phyloP scores from a whole-genome alignment of 1,139 yeast species.

The Kurtzmaniella natalensis region DNA sequence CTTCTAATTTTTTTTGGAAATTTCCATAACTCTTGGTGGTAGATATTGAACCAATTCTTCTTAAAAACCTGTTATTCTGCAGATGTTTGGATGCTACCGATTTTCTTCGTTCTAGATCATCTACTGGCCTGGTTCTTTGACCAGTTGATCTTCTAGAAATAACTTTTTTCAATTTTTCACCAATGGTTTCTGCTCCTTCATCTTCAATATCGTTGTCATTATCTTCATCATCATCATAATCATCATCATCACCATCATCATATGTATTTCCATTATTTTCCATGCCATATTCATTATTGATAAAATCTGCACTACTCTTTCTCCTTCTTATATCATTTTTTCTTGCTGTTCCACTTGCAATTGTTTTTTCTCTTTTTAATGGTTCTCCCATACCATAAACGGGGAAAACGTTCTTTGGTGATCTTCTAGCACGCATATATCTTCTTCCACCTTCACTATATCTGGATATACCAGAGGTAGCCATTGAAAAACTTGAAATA shows the following conservation, averaged over 20 bases:
- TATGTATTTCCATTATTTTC: slow-evolving; percentile 5
- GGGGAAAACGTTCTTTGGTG: slow-evolving; percentile 77
- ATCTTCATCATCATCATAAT: slow-evolving; percentile 4
- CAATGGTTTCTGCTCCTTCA: slow-evolving; percentile 26
- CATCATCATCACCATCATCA: slow-evolving; percentile 8
- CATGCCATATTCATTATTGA: too few species aligned
- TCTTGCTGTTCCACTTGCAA: slow-evolving; percentile 37
- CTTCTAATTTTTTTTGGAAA: slow-evolving; percentile 12
- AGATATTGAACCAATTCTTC: not conserved
- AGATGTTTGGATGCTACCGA: not conserved
- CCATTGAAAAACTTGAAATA: slow-evolving; percentile 10
- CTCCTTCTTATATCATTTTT: too few species aligned
- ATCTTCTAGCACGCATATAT: slow-evolving; percentile 24
- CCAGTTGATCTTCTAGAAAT: slow-evolving; percentile 13
- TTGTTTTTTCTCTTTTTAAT: slow-evolving; percentile 47
- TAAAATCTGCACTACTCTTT: too few species aligned
- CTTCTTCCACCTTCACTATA: slow-evolving; percentile 1
- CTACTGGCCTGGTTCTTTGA: too few species aligned
- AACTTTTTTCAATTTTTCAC: slow-evolving; percentile 21
- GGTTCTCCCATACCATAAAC: slow-evolving; percentile 75
- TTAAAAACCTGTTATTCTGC: not conserved
- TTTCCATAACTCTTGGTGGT: slow-evolving; percentile 6
- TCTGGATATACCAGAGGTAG: slow-evolving; percentile 7
- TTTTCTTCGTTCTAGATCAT: too few species aligned
- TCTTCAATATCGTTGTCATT: slow-evolving; percentile 3